Base-by-base conservation (phyloP, 495 filamentous ascomycete genomes). In the Penicillium samsonianum region DNA sequence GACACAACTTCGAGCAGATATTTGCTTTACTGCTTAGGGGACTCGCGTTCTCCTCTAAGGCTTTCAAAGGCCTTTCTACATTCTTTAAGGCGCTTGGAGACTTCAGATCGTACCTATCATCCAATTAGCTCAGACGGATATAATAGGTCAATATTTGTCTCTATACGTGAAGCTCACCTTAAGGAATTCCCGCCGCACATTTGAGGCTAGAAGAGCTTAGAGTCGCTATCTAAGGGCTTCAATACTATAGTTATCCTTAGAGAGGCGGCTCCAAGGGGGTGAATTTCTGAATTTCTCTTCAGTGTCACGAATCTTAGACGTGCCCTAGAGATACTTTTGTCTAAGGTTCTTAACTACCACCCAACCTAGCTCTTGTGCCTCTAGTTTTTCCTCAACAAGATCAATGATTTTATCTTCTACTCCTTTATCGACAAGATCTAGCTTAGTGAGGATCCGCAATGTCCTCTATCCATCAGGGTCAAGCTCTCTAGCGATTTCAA, bases 371-470 rank as follows among this genome's bases (percentile, higher is more conserved):
- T 68, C 65, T 5, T 46, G 43, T 25, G 75, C 62, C 22, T 68
- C 68, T 53, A 71, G 17, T 17, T 78, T 5, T 78, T 78, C 79
- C 2, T 67, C 40, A 3, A 87, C 57, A 0, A 87, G 68, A 3
- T 81, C 71, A 3, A 82, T 65, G 4, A 82, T 62, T 2, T 61
- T 60, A 5, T 69, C 55, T 43, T 81, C 75, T 0, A 73, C 75
- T 3, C 76, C 74, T 44, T 67, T 67, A 40, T 86, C 81, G 26
- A 85, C 62, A 0, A 87, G 64, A 48, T 89, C 84, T 0, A 82
- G 84, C 62, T 87, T 87, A 0, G 84, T 87, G 2, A 87, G 59
- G 11, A 88, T 77, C 6, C 82, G 80, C 3, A 88, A 61, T 0
- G 85, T 87, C 17, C 84, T 74, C 22, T 76, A 51, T 4, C 81